phyloP scores from a whole-genome alignment of 345 rosid species.

The Heritiera littoralis region DNA sequence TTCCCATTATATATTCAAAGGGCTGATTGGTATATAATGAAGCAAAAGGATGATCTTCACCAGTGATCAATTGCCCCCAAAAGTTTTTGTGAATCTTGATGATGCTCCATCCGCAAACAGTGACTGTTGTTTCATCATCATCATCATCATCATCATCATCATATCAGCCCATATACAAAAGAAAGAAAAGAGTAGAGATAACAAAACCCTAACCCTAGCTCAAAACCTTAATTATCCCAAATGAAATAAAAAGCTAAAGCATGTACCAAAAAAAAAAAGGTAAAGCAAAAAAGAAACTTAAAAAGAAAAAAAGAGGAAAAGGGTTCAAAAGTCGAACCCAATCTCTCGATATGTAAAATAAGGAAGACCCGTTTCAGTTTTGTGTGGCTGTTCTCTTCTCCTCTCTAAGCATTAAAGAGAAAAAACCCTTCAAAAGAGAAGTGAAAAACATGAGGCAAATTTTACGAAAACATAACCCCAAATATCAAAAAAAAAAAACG shows the following conservation, averaged over 20 bases:
- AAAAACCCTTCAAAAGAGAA: background rate
- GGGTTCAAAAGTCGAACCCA: constrained; percentile 9
- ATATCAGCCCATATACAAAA: constrained; percentile 14
- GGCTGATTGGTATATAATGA: background rate
- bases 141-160: background rate
- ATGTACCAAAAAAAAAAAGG: background rate
- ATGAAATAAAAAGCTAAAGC: background rate
- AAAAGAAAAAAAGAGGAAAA: background rate
- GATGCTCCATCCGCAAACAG: constrained; percentile 81
- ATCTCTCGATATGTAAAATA: constrained; percentile 19
- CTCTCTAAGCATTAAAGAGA: background rate
- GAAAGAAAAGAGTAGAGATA: background rate
- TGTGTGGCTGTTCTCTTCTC: background rate
- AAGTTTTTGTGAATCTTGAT: constrained; percentile 76
- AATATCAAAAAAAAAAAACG: background rate
- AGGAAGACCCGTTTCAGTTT: constrained; percentile 30
- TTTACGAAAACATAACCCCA: background rate
- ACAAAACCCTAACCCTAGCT: constrained; percentile 17
- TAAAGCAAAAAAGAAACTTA: background rate
- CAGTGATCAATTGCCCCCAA: constrained; percentile 28
- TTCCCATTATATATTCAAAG: constrained; percentile 47
- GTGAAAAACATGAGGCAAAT: background rate
- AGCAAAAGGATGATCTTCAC: constrained; percentile 24
- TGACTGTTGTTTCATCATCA: constrained; percentile 40
- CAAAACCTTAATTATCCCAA: constrained; percentile 18